Evolutionary conservation across 2,329 filamentous ascomycete genomes (phyloP), one percentile per base, ranked within the genome.

Genomic region (Colletotrichum sp.): DNA sequence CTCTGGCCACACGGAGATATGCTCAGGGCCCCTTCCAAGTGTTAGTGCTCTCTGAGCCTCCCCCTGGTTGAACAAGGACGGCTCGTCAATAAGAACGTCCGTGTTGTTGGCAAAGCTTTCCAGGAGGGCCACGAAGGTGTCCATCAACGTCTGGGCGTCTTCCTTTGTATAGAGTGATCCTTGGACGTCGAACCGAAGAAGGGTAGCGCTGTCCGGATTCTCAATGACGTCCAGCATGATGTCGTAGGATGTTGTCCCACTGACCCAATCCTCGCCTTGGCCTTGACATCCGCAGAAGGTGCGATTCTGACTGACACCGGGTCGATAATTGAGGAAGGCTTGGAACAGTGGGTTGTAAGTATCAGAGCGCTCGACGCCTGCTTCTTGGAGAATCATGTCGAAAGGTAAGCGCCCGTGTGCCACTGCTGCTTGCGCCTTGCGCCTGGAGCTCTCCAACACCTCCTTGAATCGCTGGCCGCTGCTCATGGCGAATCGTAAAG

Each of bases 311-410:
- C 75, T 72, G 12, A 75, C 69, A 19, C 78, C 80, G 19, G 80
- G 77, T 6, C 80, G 80, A 55, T 85, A 85, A 71, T 85, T 78
- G 49, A 86, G 32, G 61, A 83, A 82, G 3, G 81, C 84, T 78
- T 92, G 90, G 81, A 90, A 91, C 1, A 92, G 32, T 0, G 90
- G 89, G 44, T 77, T 86, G 69, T 86, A 78, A 0, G 81, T 76
- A 0, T 84, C 71, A 0, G 87, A 87, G 3, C 88, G 81, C 0
- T 82, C 78, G 1, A 88, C 82, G 4, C 82, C 80, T 2, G 91
- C 80, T 32, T 88, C 81, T 1, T 86, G 79, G 0, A 92, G 81
- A 0, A 92, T 77, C 0, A 87, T 80, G 62, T 90, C 86, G 68
- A 90, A 89, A 0, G 90, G 90, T 11, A 91, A 63, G 0, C 77